Evolutionary conservation across 2,329 filamentous ascomycete species (phyloP), one percentile per base, ranked within the genome.

Genomic region (Xylariaceae sp.): DNA sequence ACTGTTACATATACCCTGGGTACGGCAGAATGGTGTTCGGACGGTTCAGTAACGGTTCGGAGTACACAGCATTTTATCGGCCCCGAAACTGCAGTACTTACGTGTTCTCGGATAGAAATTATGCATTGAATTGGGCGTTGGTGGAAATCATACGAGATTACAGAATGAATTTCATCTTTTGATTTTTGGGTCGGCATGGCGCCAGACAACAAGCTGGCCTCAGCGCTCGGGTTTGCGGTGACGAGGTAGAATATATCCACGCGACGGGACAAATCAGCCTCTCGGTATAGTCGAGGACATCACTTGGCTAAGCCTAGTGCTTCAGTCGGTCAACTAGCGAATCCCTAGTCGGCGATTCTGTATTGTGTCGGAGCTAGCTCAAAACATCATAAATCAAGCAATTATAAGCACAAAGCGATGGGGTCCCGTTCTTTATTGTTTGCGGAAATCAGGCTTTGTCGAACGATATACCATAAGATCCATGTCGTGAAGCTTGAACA

Each of bases 381-480:
- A 27, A 50, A 49, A 44, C 44, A 50, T 44, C 49, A 27, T 53
- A 41, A 50, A 56, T 52, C 43, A 44, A 51, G 40, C 35, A 36
- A 40, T 20, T 29, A 25, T 10, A 32, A 44, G 37, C 22, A 57
- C 52, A 58, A 58, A 61, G 52, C 47, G 21, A 22, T 43, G 34
- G 27, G 44, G 34, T 20, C 42, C 21, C 23, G n/a, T 35, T 47
- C 32, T 36, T 35, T 48, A 57, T 61, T 61, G 58, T 60, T 59
- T 59, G 33, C 58, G 59, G 58, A 59, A 59, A 40, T 19, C 20
- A 20, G 16, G 29, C 56, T 61, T 60, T 60, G 54, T 61, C 33
- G 19, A 20, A 14, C 33, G 39, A 50, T 47, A 52, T 43, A 42
- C 46, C 47, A 51, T 50, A 38, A 42, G 27, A 22, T 34, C 42